Conservation (phyloP, 345 rosid genomes). For the Salix brachista region DNA sequence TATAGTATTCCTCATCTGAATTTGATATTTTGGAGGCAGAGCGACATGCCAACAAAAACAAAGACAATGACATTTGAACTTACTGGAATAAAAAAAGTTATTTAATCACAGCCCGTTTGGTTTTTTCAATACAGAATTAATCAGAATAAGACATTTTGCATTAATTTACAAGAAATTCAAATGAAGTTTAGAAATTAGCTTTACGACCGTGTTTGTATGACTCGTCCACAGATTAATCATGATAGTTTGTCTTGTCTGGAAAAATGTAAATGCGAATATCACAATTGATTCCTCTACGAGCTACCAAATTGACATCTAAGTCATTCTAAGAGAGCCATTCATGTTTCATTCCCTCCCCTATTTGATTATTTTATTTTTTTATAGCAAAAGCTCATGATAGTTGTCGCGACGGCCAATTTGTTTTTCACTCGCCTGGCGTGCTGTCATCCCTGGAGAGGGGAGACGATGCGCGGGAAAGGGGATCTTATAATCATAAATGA, state of each 20-base stretch:
- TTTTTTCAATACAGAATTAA: not conserved
- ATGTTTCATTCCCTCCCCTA: not conserved
- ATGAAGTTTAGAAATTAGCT: too few species aligned
- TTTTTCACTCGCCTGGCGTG: too few species aligned
- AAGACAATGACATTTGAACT: not conserved
- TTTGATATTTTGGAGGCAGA: not conserved
- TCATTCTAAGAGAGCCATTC: not conserved
- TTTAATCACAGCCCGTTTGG: not conserved
- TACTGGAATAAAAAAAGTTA: not conserved
- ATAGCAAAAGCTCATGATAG: too few species aligned
- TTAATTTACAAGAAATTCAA: not conserved
- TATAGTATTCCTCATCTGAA: not conserved
- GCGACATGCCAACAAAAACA: not conserved
- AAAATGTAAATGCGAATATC: not conserved
- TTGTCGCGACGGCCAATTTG: fast-evolving
- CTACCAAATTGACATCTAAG: not conserved
- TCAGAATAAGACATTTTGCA: not conserved
- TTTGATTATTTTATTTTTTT: too few species aligned
- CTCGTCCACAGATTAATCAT: too few species aligned
- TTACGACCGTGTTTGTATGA: too few species aligned
- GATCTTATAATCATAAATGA: too few species aligned
- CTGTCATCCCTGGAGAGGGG: too few species aligned
- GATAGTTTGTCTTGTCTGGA: not conserved
- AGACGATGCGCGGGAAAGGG: too few species aligned
- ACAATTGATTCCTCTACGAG: not conserved